Base-by-base conservation (phyloP, 225 moss, liverwort and hornwort genomes). In the Bryum argenteum region DNA sequence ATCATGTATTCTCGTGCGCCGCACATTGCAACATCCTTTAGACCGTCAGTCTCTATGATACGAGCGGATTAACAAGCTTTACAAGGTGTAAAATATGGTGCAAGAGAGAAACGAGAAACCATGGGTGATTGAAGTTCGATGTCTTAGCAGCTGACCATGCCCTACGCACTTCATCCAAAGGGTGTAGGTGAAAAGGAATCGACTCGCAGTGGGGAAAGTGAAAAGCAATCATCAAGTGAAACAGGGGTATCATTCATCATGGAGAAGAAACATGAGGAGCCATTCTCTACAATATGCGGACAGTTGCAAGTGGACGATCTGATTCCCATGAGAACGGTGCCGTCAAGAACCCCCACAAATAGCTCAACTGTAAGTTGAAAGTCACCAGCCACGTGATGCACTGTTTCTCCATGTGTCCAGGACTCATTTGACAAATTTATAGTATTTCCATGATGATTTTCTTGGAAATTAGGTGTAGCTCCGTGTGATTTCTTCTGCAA, bases 141-240 rank as follows among this genome's bases (percentile, higher is more conserved):
- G 4, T 50, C 38, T 66, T 33, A 67, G 75, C 69, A 72, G 47
- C 68, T 75, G 59, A 65, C 75, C 54, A 15, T 60, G 38, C 55
- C 58, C 71, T 71, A 69, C 39, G 54, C 33, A n/a, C 22, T 56
- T 65, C 54, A 33, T 73, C 33, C 56, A 43, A 77, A 85, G 82
- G 74, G 67, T 70, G 17, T 40, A 41, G 44, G 64, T 71, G 82
- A 82, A 41, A 75, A 74, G 67, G 77, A 70, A 69, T 66, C 52
- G 11, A 72, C 71, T 77, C 57, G 57, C 56, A 72, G 78, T 58
- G 68, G 72, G 41, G 64, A 72, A 50, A 75, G 61, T 65, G 79
- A 64, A 15, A 69, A 54, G 53, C 61, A 65, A 55, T 65, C 68
- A 21, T 52, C 44, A 24, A 63, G 50, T 58, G 47, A 77, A 63